Conservation (phyloP, 75 land plant species). For the Pinus taeda region DNA sequence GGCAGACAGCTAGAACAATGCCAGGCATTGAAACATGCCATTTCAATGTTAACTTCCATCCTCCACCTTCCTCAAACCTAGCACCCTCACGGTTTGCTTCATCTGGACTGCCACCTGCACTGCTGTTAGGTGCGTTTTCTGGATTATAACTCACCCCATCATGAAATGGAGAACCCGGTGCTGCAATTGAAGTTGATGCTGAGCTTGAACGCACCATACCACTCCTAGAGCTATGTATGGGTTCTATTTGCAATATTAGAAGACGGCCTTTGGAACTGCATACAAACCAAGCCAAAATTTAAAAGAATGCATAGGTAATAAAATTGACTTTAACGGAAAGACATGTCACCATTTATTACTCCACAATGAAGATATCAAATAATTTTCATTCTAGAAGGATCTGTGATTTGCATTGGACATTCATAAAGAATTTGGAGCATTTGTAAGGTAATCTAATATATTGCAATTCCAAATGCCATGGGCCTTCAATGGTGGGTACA, state of each 20-base stretch:
- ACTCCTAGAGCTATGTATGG: constrained; percentile 45
- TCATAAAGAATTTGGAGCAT: no score
- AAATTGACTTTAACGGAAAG: neutral
- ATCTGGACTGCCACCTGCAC: constrained; percentile 53
- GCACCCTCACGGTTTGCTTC: constrained; percentile 46
- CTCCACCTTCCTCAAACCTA: constrained; percentile 58
- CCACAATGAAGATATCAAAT: no score
- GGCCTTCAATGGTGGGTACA: no score
- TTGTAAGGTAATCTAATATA: no score
- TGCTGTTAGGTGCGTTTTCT: constrained; percentile 43
- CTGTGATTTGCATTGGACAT: no score
- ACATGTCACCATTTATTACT: no score
- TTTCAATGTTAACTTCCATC: constrained; percentile 49
- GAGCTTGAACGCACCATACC: constrained; percentile 36
- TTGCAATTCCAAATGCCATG: no score
- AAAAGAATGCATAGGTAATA: neutral
- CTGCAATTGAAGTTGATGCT: constrained; percentile 40
- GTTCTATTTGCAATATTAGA: constrained; percentile 55
- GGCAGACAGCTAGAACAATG: constrained; percentile 65
- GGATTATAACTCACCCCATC: constrained; percentile 40
- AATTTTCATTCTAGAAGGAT: no score
- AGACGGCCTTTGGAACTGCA: constrained; percentile 83
- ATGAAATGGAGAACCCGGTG: constrained; percentile 31
- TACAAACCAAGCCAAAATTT: constrained; percentile 5
- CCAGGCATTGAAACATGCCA: constrained; percentile 48